These are phyloP conservation scores for Colletotrichum spaethianum DNA, from an alignment of 2,329 filamentous ascomycete genomes.

Conservation along the genomic window DNA sequence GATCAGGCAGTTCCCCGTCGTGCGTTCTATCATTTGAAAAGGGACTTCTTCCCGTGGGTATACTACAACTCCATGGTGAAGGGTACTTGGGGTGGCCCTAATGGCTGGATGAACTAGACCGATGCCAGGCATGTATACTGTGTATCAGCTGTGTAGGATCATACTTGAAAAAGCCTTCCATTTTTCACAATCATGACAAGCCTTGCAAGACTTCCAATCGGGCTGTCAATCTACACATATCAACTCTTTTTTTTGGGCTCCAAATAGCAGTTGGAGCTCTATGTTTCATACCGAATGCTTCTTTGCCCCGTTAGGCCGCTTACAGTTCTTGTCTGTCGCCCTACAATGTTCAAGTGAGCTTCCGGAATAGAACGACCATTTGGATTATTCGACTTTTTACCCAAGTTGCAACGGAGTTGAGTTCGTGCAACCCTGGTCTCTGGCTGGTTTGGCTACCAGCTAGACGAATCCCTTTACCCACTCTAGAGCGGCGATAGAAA, in stretches of 20 bases:
- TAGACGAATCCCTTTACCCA: conserved; percentile 43
- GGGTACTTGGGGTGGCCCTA: conserved; percentile 73
- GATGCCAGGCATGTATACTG: neutral
- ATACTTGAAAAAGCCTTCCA: neutral
- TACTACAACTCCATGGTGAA: conserved; percentile 73
- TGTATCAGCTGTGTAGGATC: neutral
- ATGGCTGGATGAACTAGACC: conserved; percentile 58
- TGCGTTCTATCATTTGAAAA: conserved; percentile 74
- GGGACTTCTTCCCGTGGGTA: conserved; percentile 78
- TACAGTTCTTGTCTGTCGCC: too few species aligned
- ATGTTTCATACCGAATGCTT: too few species aligned
- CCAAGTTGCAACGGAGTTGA: too few species aligned
- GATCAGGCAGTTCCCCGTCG: conserved; percentile 70
- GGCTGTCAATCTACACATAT: too few species aligned
- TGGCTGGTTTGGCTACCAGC: neutral
- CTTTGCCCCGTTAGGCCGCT: too few species aligned
- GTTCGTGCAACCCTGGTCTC: neutral
- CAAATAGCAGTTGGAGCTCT: too few species aligned
- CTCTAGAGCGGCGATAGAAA: conserved; percentile 48
- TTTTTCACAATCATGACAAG: neutral
- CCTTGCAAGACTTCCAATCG: neutral
- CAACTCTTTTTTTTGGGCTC: too few species aligned
- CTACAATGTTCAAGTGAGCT: too few species aligned
- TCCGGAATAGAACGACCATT: too few species aligned
- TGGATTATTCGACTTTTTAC: too few species aligned